phyloP scores from a whole-genome alignment of 1,284 basidiomycete species.

The Trichosporon sp. region DNA sequence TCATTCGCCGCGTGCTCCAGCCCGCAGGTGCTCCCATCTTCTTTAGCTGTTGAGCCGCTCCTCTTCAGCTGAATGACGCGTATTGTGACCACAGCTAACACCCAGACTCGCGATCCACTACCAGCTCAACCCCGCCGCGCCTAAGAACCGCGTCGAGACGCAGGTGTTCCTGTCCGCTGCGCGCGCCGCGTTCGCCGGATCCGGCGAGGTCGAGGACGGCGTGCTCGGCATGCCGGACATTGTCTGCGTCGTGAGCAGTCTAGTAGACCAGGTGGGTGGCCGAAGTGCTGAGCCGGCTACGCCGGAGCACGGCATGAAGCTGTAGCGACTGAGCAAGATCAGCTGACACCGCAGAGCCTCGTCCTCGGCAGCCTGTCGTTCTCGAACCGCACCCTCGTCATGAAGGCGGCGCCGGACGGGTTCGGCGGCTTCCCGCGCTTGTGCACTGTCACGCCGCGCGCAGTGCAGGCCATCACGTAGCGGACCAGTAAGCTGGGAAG shows the following conservation, averaged over 20 bases:
- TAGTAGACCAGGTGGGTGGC: conserved; percentile 50
- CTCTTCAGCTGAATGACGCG: no score
- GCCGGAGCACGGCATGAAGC: background rate
- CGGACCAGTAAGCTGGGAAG: background rate
- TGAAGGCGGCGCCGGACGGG: conserved; percentile 37
- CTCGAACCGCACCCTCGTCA: conserved; percentile 37
- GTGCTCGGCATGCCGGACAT: conserved; percentile 39
- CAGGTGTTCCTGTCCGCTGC: conserved; percentile 36
- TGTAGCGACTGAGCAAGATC: background rate
- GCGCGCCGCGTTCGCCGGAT: conserved; percentile 29
- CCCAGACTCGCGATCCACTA: conserved; percentile 36
- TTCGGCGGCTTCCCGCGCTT: conserved; percentile 41
- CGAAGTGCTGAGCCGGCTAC: no score
- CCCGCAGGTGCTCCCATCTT: background rate
- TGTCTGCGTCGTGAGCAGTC: conserved; percentile 40
- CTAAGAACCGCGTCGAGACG: conserved; percentile 37
- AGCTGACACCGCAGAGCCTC: conserved; percentile 27
- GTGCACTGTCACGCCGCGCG: conserved; percentile 26
- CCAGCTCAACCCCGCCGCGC: conserved; percentile 20
- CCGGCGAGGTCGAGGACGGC: conserved; percentile 43
- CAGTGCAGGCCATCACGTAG: conserved; percentile 15
- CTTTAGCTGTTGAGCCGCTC: background rate
- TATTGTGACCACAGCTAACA: no score
- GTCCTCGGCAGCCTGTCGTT: conserved; percentile 42
- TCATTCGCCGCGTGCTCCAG: background rate